A percentile compares a stretch with the other conserved stretches of the same genome.
These are phyloP conservation scores for Colletotrichum incanum DNA, from an alignment of 2,329 filamentous ascomycete species.

Conservation along the genomic window DNA sequence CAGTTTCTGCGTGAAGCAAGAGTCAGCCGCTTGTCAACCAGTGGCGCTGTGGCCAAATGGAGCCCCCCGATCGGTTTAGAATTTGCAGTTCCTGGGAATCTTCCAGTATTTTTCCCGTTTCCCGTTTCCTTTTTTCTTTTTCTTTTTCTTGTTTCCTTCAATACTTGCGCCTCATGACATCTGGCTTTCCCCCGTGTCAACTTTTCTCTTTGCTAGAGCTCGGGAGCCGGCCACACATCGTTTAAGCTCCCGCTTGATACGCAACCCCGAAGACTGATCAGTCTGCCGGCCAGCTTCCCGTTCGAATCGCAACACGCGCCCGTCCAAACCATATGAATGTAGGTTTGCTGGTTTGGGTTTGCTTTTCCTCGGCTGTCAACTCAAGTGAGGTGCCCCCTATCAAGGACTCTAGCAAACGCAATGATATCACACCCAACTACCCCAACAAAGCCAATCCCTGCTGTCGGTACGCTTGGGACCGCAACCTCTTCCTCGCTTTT, in stretches of 20 bases:
- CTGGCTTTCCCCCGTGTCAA: background rate
- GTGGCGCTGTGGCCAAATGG: background rate
- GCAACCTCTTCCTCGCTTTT: slow-evolving; percentile 5
- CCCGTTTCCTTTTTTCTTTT: background rate
- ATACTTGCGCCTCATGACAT: slow-evolving; percentile 7
- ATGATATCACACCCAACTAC: slow-evolving; percentile 32
- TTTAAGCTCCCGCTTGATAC: slow-evolving; percentile 7
- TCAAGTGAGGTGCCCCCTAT: background rate
- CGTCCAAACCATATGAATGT: background rate
- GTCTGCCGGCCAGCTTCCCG: slow-evolving; percentile 15
- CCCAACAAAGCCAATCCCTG: slow-evolving; percentile 34
- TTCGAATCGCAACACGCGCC: slow-evolving; percentile 5
- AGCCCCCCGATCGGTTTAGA: background rate
- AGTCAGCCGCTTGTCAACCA: background rate
- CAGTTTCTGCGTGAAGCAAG: slow-evolving; percentile 22
- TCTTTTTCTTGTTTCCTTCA: too few relatives aligned
- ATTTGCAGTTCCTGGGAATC: slow-evolving; percentile 1
- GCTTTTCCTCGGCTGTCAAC: slow-evolving; percentile 4
- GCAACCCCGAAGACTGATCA: slow-evolving; percentile 4
- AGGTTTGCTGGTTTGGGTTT: background rate
- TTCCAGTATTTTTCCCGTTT: too few relatives aligned
- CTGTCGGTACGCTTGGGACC: background rate
- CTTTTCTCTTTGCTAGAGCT: background rate
- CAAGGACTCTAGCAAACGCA: background rate
- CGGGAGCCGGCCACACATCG: background rate